Base-by-base conservation (phyloP, 1,139 yeast genomes). In the Saccharomyces hybrid region DNA sequence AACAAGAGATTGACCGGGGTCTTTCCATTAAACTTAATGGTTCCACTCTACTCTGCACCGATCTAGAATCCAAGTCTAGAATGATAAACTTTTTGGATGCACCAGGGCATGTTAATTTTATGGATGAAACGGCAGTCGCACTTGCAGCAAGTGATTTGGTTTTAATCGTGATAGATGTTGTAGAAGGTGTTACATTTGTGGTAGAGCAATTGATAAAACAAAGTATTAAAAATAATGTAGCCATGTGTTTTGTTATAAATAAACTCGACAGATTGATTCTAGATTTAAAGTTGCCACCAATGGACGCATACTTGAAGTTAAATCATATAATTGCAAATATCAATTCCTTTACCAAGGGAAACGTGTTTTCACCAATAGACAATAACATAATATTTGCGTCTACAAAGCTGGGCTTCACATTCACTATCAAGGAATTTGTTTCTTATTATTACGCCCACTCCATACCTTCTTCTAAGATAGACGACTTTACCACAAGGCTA, bases 81-180 rank as follows among this genome's bases (percentile, higher is more conserved):
- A 78, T 81, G 1, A 64, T 85, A 30, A 88, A 86, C 63, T 61
- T 90, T 2, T 60, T 89, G 1, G 99, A 95, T 64, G 77, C 96
- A 0, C 99, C 99, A 0, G 99, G 99, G 0, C 98, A 93, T 70
- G 79, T 81, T 1, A 85, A 89, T 63, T 93, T 93, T 66, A 71
- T 77, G 32, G 97, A 88, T 65, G 98, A 93, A 63, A 73, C 82
- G 2, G 76, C 81, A 0, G 77, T 82, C 0, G 79, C 86, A 0
- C 68, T 84, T 23, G 70, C 81, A 31, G 75, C 83, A 1, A 79
- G 79, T 0, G 98, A 93, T 60, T 83, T 86, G 2, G 81, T 80
- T 0, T 73, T 85, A 0, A 69, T 91, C 1, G 86, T 89, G 0
- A 74, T 93, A n/a, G 99, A 95, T 69, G 85, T 79, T 1, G 84